Evolutionary conservation across 2,329 filamentous ascomycete species (phyloP).

Genomic region (Colletotrichum somersetense): DNA sequence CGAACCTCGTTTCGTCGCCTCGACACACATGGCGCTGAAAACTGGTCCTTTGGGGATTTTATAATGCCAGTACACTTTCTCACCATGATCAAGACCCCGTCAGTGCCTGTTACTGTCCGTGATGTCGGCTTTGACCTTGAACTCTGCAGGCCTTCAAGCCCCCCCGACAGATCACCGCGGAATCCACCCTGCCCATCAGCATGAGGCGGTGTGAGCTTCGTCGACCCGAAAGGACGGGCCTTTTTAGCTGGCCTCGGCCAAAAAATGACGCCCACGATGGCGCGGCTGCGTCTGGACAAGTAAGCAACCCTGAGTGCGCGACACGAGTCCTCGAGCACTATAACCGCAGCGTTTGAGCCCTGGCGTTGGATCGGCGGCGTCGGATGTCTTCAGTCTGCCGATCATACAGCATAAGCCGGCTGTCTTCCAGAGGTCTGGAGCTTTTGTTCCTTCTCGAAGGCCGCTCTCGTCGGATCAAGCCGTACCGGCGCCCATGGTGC

Average conservation of each 20-base stretch:
- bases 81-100: not conserved
- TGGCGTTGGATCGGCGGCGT: conserved; percentile 1
- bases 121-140: not conserved
- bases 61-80: not conserved
- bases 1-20: not conserved
- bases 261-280: not conserved
- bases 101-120: not conserved
- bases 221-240: too few species aligned
- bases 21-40: not conserved
- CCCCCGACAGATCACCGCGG: too few species aligned
- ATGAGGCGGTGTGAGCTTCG: too few species aligned
- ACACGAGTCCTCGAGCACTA: not conserved
- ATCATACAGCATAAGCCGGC: conserved; percentile 15
- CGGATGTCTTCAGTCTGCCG: not conserved
- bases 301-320: not conserved
- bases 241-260: too few species aligned
- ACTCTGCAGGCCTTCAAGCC: too few species aligned
- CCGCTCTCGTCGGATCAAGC: too few species aligned
- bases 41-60: not conserved
- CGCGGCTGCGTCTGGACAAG: not conserved
- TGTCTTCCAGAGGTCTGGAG: too few species aligned
- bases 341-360: not conserved
- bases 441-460: too few species aligned
- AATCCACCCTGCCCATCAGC: too few species aligned
- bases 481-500: too few species aligned